Evolutionary conservation across 805 yeast species (phyloP), one percentile per base, ranked within the genome.

Genomic region (Zygotorulaspora florentina): DNA sequence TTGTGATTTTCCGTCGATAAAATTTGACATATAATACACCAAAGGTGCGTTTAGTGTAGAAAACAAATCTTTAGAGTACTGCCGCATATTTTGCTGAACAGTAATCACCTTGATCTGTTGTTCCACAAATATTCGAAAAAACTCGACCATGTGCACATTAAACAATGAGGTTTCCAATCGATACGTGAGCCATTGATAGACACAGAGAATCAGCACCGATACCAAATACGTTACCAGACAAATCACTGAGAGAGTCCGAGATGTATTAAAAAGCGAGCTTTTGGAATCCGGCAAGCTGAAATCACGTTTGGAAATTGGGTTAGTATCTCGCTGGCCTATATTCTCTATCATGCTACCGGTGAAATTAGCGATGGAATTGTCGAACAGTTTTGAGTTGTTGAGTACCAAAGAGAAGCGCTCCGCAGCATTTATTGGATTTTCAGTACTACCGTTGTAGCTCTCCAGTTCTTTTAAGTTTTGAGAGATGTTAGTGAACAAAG

Each of bases 401-500:
- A 29, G 33, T 8, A 3, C 6, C 33, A 8, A 9, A 29, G n/a
- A 5, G n/a, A 9, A 13, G 33, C 3, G 8, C 8, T 12, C 8
- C n/a, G 15, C 5, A 9, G 6, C 15, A 12, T 5, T 4, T 29
- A 13, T 8, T 4, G 33, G 33, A 29, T 12, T 29, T 29, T 29
- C 15, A 5, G 9, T 12, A 29, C 9, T 29, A 8, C 3, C 6
- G 15, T 8, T 13, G 15, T 12, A 29, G 15, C 15, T 13, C 17
- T 18, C 34, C 2, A 39, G 13, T 8, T 26, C n/a, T 12, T 12
- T 11, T 26, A 44, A 12, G n/a, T 45, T 36, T 3, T 37, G 16
- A 2, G 58, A 35, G 8, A 43, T 36, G 34, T 52, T 47, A 2
- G 30, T 40, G 35, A 54, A 47, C 10, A 56, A 9, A 3, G 25